phyloP scores from a whole-genome alignment of 495 filamentous ascomycete genomes.

The Choiromyces venosus region DNA sequence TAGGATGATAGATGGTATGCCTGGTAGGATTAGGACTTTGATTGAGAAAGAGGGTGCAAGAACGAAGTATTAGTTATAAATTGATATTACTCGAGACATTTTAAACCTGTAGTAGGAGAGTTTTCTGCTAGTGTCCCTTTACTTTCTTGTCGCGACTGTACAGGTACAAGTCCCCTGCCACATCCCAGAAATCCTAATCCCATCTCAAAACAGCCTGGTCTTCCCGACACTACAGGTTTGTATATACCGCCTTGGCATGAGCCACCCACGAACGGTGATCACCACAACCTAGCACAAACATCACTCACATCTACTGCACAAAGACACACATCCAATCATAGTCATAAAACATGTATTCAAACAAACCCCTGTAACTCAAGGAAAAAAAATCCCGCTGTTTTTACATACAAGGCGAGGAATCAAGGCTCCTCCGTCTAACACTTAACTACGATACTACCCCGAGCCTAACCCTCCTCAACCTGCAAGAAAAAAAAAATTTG shows the following conservation, averaged over 20 bases:
- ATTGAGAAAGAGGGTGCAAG: too few relatives aligned
- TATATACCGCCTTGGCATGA: background rate
- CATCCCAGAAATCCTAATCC: background rate
- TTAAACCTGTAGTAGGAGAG: too few relatives aligned
- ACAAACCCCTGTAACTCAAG: background rate
- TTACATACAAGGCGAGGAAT: background rate
- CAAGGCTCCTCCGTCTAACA: background rate
- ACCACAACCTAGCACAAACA: too few relatives aligned
- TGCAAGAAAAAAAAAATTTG: background rate
- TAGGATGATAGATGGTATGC: too few relatives aligned
- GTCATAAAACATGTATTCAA: constrained; percentile 4
- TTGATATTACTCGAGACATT: too few relatives aligned
- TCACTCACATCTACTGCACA: too few relatives aligned
- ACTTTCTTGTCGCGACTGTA: too few relatives aligned
- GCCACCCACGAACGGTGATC: background rate
- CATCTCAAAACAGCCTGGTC: background rate
- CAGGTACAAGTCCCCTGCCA: background rate
- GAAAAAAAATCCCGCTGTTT: constrained; percentile 1
- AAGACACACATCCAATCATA: too few relatives aligned
- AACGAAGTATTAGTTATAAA: too few relatives aligned
- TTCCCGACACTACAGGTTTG: background rate
- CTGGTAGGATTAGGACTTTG: too few relatives aligned
- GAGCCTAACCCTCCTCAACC: background rate
- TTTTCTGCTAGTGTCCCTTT: too few relatives aligned
- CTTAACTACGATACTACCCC: too few relatives aligned